Percentiles rank a stretch among this genome's conserved stretches.
phyloP scores from a whole-genome alignment of 108 stramenopile genomes.

The Asterionellopsis glacialis region DNA sequence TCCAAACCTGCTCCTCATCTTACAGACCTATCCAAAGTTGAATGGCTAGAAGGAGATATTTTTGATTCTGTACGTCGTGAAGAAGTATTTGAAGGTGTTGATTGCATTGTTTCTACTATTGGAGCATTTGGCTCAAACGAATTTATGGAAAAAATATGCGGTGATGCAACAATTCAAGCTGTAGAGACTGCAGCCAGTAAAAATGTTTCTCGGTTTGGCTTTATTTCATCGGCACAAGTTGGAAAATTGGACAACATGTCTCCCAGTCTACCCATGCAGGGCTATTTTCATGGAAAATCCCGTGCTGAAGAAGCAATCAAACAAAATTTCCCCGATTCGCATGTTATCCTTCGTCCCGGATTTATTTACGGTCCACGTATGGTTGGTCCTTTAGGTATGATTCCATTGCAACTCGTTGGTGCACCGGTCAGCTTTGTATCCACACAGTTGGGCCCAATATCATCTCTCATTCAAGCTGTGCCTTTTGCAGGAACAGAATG shows the following conservation, averaged over 20 bases:
- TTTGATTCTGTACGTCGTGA: conserved; percentile 34
- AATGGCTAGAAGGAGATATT: conserved; percentile 58
- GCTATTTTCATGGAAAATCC: conserved; percentile 71
- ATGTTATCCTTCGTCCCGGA: conserved; percentile 60
- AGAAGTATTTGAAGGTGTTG: conserved; percentile 40
- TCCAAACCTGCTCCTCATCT: conserved; percentile 5
- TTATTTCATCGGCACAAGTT: conserved; percentile 62
- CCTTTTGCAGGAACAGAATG: too few species aligned
- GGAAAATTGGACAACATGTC: conserved; percentile 26
- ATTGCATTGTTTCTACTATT: conserved; percentile 53
- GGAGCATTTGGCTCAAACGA: conserved; percentile 71
- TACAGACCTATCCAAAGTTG: conserved; percentile 27
- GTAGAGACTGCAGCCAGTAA: conserved; percentile 37
- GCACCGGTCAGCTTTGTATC: conserved; percentile 25
- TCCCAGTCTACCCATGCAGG: conserved; percentile 38
- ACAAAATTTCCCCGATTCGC: conserved; percentile 33
- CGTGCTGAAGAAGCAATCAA: conserved; percentile 55
- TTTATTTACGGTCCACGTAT: conserved; percentile 57
- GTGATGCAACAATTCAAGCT: conserved; percentile 69
- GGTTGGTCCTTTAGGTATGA: conserved; percentile 13
- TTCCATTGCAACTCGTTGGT: conserved; percentile 34
- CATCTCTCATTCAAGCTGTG: conserved; percentile 18
- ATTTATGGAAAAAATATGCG: conserved; percentile 66
- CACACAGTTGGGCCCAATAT: conserved; percentile 31
- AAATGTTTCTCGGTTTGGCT: conserved; percentile 49